phyloP scores from a whole-genome alignment of 2,329 filamentous ascomycete genomes.

The Beauveria sp. region DNA sequence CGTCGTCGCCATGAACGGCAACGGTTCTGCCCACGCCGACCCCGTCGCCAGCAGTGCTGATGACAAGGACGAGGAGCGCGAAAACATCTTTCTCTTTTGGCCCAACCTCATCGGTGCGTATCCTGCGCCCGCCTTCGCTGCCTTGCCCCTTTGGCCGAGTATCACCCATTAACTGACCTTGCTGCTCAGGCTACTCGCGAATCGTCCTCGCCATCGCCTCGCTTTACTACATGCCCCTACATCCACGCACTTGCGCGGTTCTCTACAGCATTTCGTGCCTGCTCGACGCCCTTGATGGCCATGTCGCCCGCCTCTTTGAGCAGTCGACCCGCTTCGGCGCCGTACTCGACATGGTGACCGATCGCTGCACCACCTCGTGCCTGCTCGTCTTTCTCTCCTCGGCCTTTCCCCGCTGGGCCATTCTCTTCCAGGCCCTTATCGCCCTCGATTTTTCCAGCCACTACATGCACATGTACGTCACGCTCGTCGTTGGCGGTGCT shows the following conservation, averaged over 20 bases:
- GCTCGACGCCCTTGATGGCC: slow-evolving; percentile 89
- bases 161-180: not conserved
- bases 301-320: slow-evolving; percentile 71
- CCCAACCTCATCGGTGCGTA: slow-evolving; percentile 71
- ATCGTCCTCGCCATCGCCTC: slow-evolving; percentile 80
- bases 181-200: slow-evolving; percentile 54
- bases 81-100: slow-evolving; percentile 78
- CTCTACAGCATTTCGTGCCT: slow-evolving; percentile 92
- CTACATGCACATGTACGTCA: slow-evolving; percentile 99
- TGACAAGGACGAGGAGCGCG: slow-evolving; percentile 32
- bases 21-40: slow-evolving; percentile 31
- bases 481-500: slow-evolving; percentile 75
- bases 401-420: slow-evolving; percentile 88
- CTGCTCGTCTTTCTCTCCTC: slow-evolving; percentile 90
- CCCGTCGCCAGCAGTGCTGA: slow-evolving; percentile 22
- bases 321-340: slow-evolving; percentile 95
- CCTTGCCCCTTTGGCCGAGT: not conserved
- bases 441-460: slow-evolving; percentile 90
- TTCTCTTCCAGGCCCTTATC: slow-evolving; percentile 90
- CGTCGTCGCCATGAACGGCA: slow-evolving; percentile 34
- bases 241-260: slow-evolving; percentile 88
- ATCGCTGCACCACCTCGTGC: slow-evolving; percentile 93
- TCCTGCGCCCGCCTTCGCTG: not conserved
- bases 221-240: slow-evolving; percentile 97
- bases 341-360: slow-evolving; percentile 97